Conservation (phyloP, 2,329 filamentous ascomycete species). For the Tolypocladium amazonense region DNA sequence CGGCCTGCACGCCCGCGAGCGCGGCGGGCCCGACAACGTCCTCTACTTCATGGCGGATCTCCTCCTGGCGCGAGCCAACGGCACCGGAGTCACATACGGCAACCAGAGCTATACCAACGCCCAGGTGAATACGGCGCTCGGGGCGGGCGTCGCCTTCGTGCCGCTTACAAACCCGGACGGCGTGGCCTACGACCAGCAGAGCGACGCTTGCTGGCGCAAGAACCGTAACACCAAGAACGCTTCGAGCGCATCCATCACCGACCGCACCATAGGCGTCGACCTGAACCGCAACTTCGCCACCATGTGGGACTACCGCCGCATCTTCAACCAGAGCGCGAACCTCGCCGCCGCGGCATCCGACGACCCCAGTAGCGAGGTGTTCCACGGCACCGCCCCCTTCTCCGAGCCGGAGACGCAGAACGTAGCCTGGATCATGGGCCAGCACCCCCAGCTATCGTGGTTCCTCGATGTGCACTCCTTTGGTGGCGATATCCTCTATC, state of each 20-base stretch:
- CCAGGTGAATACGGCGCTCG: constrained; percentile 39
- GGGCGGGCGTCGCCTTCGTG: constrained; percentile 41
- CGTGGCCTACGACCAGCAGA: constrained; percentile 38
- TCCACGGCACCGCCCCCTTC: constrained; percentile 37
- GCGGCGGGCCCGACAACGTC: constrained; percentile 44
- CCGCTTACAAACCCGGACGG: constrained; percentile 45
- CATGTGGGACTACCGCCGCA: constrained; percentile 39
- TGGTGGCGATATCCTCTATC: constrained; percentile 39
- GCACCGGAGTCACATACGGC: constrained; percentile 40
- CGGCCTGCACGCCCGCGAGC: constrained; percentile 46
- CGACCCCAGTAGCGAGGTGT: constrained; percentile 33
- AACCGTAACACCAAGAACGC: constrained; percentile 37
- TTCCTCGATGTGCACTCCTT: constrained; percentile 49
- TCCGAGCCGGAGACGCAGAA: constrained; percentile 48
- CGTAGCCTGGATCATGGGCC: constrained; percentile 40
- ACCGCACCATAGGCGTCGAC: constrained; percentile 30
- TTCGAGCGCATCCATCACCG: constrained; percentile 10
- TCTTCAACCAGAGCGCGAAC: constrained; percentile 29
- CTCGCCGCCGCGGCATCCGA: constrained; percentile 23
- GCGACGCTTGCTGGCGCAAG: constrained; percentile 43
- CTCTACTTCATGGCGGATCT: constrained; percentile 49
- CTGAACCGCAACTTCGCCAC: constrained; percentile 49
- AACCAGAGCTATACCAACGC: constrained; percentile 37
- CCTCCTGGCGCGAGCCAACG: constrained; percentile 37
- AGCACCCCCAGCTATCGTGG: constrained; percentile 40